Percentiles rank a stretch among this genome's conserved stretches.
phyloP scores from a whole-genome alignment of 1,284 basidiomycete genomes.

The Puccinia coronata region DNA sequence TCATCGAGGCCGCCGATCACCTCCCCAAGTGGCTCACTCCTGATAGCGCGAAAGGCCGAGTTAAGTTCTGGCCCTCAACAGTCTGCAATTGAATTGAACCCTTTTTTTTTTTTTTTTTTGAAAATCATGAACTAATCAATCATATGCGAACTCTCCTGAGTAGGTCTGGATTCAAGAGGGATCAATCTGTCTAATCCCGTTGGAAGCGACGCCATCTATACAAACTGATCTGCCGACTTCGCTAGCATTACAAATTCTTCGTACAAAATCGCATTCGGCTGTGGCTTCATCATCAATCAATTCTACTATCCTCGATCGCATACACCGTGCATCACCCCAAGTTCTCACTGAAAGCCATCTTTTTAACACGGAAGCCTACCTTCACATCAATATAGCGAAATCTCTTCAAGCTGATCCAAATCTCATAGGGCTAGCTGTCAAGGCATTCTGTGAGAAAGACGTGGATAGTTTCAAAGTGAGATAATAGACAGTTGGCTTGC shows the following conservation, averaged over 20 bases:
- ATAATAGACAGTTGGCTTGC: not conserved
- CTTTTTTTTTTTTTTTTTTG: too few relatives aligned
- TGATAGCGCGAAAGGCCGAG: slow-evolving; percentile 84
- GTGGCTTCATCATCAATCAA: slow-evolving; percentile 67
- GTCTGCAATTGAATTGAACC: slow-evolving; percentile 48
- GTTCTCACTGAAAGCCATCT: slow-evolving; percentile 69
- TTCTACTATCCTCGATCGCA: slow-evolving; percentile 57
- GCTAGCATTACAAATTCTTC: slow-evolving; percentile 62
- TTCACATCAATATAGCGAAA: slow-evolving; percentile 75
- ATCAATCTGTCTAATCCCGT: slow-evolving; percentile 79
- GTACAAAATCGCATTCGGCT: slow-evolving; percentile 68
- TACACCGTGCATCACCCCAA: slow-evolving; percentile 61
- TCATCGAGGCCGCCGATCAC: slow-evolving; percentile 91
- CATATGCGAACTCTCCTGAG: not conserved
- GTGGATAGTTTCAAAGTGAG: slow-evolving; percentile 79
- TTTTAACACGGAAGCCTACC: slow-evolving; percentile 75
- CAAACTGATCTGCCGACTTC: slow-evolving; percentile 59
- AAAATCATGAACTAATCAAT: slow-evolving; percentile 51
- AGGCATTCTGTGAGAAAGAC: slow-evolving; percentile 90
- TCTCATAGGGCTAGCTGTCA: slow-evolving; percentile 79
- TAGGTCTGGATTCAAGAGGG: slow-evolving; percentile 87
- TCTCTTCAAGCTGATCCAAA: slow-evolving; percentile 69
- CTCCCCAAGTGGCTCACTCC: slow-evolving; percentile 90
- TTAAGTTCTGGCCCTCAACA: slow-evolving; percentile 62
- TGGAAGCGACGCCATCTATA: slow-evolving; percentile 64